These are phyloP conservation scores for Stephania yunnanensis DNA, from an alignment of 164 flowering plant genomes.

Conservation along the genomic window DNA sequence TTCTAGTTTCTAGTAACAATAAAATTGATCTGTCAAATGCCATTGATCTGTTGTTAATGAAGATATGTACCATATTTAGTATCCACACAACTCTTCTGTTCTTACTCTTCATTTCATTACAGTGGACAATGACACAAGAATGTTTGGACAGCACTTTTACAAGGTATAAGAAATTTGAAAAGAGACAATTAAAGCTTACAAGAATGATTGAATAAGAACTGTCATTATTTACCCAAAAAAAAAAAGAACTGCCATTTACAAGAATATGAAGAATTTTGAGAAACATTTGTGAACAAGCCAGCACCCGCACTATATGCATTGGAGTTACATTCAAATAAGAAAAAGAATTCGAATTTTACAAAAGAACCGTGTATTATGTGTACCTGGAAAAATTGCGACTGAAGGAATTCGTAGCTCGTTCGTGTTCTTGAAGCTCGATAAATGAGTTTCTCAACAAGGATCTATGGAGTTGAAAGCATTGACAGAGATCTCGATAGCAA, in stretches of 20 bases:
- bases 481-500: not conserved
- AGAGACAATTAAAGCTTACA: not conserved
- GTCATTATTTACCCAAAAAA: no score
- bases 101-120: not conserved
- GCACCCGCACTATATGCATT: not conserved
- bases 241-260: slow-evolving; percentile 1
- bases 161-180: not conserved
- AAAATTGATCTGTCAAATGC: not conserved
- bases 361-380: not conserved
- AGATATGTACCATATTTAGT: not conserved
- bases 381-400: not conserved
- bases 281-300: not conserved
- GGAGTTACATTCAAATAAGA: not conserved
- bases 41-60: not conserved
- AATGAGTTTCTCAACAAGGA: not conserved
- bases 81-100: not conserved
- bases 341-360: slow-evolving; percentile 4
- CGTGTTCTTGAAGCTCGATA: not conserved
- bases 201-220: not conserved
- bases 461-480: not conserved
- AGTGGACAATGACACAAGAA: not conserved
- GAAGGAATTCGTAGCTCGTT: not conserved
- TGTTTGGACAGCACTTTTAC: not conserved
- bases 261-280: not conserved
- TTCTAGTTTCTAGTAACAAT: not conserved